Percentiles rank a stretch among this genome's conserved stretches.
Evolutionary conservation across 2,329 filamentous ascomycete genomes (phyloP).

Genomic region (Fusarium hainanense): DNA sequence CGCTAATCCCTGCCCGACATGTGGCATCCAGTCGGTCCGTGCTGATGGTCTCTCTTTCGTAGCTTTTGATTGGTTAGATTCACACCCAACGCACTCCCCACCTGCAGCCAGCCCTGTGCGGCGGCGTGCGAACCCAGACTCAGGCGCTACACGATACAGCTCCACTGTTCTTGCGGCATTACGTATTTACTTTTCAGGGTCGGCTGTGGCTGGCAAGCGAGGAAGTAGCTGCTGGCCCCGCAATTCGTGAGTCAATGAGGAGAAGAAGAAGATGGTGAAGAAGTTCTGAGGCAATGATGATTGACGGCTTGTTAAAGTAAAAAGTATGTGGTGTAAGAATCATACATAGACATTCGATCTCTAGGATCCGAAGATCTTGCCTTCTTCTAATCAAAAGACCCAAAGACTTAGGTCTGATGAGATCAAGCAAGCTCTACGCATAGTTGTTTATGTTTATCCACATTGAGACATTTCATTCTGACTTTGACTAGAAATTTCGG

Average conservation of each 20-base stretch:
- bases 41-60: constrained; percentile 17
- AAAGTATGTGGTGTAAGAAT: neutral
- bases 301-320: neutral
- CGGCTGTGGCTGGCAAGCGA: constrained; percentile 15
- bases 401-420: neutral
- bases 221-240: constrained; percentile 10
- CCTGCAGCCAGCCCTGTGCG: constrained; percentile 36
- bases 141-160: neutral
- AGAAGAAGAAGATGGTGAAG: neutral
- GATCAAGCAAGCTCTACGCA: neutral
- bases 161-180: constrained; percentile 15
- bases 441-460: no score
- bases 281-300: neutral
- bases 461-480: neutral
- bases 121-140: constrained; percentile 14
- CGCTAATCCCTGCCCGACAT: constrained; percentile 48
- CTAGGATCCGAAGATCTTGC: neutral
- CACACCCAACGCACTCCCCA: neutral
- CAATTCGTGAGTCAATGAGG: constrained; percentile 3
- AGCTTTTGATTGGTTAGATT: neutral
- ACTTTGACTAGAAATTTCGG: neutral
- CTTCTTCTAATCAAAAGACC: neutral
- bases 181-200: constrained; percentile 9
- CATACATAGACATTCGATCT: neutral
- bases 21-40: constrained; percentile 43